Evolutionary conservation across 257 asterid species (phyloP), one percentile per base, ranked within the genome.

Genomic region (Solanum appendiculatum): DNA sequence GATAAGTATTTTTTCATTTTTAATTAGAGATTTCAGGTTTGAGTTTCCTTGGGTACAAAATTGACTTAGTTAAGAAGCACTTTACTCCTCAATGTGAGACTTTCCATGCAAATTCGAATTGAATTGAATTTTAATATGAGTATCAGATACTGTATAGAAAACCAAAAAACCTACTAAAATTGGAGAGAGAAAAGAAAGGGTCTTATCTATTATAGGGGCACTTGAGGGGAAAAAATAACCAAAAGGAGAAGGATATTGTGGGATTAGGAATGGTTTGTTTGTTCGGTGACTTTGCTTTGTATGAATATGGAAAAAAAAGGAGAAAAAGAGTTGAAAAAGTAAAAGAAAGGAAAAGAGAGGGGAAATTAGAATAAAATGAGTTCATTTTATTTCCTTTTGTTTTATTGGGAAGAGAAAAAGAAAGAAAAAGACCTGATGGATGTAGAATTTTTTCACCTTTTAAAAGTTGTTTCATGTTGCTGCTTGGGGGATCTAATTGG

Each of bases 321-420:
- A 46, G 40, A 25, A 64, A 44, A 64, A 39, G 39, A 29, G 37
- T 64, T 60, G 44, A 27, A 34, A 54, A 60, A 40, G 39, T 64
- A 34, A 44, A 85, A 15, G 46, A 27, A 39, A 25, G 18, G 27
- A 58, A 74, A 54, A 83, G 56, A 20, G 39, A 54, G 58, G 86
- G 80, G 83, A 39, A 74, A 42, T 78, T 86, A 86, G 89, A 86
- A 77, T 29, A 78, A 84, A 89, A 60, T 84, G 63, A 68, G 64
- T 80, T 31, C 77, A 69, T 69, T 85, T 80, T 31, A 75, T 86
- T 80, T 87, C 37, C 36, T 39, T 85, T 87, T 73, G 46, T 58
- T 86, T 69, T 73, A 33, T 83, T 73, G 87, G 82, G 46, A 21
- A 46, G 77, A 14, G 36, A 82, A 72, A 68, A 37, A 60, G 58